Evolutionary conservation across 495 filamentous ascomycete genomes (phyloP).

Genomic region (Jackrogersella multiformis): DNA sequence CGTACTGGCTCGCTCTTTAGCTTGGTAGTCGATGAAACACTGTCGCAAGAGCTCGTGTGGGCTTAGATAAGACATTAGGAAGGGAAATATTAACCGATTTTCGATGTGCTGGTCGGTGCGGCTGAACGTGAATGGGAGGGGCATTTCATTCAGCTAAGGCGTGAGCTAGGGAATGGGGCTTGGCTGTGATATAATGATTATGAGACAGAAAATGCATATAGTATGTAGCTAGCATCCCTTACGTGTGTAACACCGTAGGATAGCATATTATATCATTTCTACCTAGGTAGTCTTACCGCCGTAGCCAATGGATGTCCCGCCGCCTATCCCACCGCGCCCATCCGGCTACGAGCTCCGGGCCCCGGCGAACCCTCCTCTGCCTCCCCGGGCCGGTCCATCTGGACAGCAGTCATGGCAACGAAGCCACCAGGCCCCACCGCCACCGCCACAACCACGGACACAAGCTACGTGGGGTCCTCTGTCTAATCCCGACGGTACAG

Average conservation of each 20-base stretch:
- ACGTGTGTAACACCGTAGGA: background rate
- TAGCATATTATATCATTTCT: background rate
- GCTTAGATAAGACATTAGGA: constrained; percentile 15
- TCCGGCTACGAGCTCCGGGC: constrained; percentile 26
- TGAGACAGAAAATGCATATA: background rate
- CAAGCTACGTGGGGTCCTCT: constrained; percentile 14
- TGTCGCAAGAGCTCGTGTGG: constrained; percentile 7
- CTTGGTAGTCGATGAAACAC: constrained; percentile 8
- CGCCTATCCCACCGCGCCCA: constrained; percentile 31
- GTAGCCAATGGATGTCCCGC: constrained; percentile 15
- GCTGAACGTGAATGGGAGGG: constrained; percentile 14
- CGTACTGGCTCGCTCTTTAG: constrained; percentile 21
- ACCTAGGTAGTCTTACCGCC: background rate
- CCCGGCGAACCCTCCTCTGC: background rate
- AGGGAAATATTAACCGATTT: constrained; percentile 10
- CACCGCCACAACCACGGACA: background rate
- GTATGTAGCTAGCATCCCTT: background rate
- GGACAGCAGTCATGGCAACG: background rate
- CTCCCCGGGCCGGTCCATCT: constrained; percentile 1
- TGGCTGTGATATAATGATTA: background rate
- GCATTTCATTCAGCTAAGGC: constrained; percentile 8
- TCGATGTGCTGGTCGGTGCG: constrained; percentile 1
- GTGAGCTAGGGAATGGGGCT: background rate
- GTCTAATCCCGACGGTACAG: constrained; percentile 16
- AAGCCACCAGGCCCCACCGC: background rate